Conservation (phyloP, 2,329 filamentous ascomycete species). For the Coniella vitis region DNA sequence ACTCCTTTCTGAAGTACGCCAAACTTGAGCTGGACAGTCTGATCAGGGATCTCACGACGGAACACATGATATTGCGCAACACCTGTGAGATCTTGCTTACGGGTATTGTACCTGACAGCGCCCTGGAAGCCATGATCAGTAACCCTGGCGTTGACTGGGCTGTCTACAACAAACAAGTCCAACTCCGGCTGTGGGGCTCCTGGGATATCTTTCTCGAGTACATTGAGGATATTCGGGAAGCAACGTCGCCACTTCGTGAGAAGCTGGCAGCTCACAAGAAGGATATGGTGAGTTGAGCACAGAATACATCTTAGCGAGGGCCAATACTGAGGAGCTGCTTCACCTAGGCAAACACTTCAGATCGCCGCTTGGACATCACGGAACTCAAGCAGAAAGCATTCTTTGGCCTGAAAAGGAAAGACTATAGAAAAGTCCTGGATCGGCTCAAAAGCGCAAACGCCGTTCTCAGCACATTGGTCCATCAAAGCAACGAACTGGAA, state of each 20-base stretch:
- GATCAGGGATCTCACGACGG: slow-evolving; percentile 9
- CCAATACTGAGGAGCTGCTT: no score
- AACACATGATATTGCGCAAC: slow-evolving; percentile 9
- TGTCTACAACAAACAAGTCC: slow-evolving; percentile 1
- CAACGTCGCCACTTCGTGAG: neutral
- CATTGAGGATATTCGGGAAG: slow-evolving; percentile 3
- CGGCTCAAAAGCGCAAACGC: slow-evolving; percentile 9
- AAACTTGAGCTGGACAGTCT: slow-evolving; percentile 4
- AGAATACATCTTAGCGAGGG: neutral
- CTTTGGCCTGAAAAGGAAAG: slow-evolving; percentile 13
- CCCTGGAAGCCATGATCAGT: slow-evolving; percentile 7
- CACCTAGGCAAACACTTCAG: neutral
- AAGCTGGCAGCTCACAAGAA: slow-evolving; percentile 4
- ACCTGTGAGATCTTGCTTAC: slow-evolving; percentile 12
- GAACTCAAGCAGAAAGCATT: slow-evolving; percentile 5
- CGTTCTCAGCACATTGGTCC: slow-evolving; percentile 4
- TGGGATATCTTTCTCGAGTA: neutral
- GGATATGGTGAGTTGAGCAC: slow-evolving; percentile 3
- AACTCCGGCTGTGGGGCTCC: slow-evolving; percentile 8
- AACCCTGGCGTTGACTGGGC: slow-evolving; percentile 9
- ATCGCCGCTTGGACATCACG: slow-evolving; percentile 3
- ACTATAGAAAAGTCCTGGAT: slow-evolving; percentile 5
- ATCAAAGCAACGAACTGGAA: slow-evolving; percentile 7
- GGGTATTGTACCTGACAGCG: slow-evolving; percentile 6
- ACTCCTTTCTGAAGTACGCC: slow-evolving; percentile 6